phyloP scores from a whole-genome alignment of 495 filamentous ascomycete species.

The Hypomontagnella monticulosa region DNA sequence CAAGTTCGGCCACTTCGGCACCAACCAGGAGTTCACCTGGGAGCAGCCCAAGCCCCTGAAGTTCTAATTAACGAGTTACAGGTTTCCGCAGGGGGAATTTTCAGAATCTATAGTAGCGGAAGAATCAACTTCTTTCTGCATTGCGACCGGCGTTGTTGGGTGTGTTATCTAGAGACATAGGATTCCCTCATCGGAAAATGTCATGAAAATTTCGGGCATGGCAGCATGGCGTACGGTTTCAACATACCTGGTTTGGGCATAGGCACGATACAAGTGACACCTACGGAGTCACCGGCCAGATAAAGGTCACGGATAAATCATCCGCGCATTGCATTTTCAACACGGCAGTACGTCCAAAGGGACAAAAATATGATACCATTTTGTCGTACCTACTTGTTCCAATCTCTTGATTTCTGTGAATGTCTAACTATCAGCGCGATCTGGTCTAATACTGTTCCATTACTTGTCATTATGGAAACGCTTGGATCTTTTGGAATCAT shows the following conservation, averaged over 20 bases:
- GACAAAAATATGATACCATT: constrained; percentile 36
- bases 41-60: constrained; percentile 96
- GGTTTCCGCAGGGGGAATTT: constrained; percentile 45
- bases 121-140: constrained; percentile 60
- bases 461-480: too few relatives aligned
- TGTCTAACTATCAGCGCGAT: too few relatives aligned
- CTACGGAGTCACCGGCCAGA: constrained; percentile 32
- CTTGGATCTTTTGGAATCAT: too few relatives aligned
- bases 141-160: constrained; percentile 51
- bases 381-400: too few relatives aligned
- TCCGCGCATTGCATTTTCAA: constrained; percentile 46
- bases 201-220: constrained; percentile 49
- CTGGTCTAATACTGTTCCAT: too few relatives aligned
- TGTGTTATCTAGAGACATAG: constrained; percentile 49
- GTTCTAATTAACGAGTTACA: constrained; percentile 66
- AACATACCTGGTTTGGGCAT: constrained; percentile 48
- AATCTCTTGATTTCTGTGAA: too few relatives aligned
- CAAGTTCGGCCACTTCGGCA: constrained; percentile 98
- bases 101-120: constrained; percentile 46
- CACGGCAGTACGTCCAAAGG: constrained; percentile 37
- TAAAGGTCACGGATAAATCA: constrained; percentile 40
- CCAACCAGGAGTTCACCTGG: constrained; percentile 97
- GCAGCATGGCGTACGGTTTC: constrained; percentile 53
- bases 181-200: constrained; percentile 53
- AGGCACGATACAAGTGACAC: constrained; percentile 36